Evolutionary conservation across 352 stramenopile species (phyloP), one percentile per base, ranked within the genome.

Genomic region (Globisporangium mamillatum): DNA sequence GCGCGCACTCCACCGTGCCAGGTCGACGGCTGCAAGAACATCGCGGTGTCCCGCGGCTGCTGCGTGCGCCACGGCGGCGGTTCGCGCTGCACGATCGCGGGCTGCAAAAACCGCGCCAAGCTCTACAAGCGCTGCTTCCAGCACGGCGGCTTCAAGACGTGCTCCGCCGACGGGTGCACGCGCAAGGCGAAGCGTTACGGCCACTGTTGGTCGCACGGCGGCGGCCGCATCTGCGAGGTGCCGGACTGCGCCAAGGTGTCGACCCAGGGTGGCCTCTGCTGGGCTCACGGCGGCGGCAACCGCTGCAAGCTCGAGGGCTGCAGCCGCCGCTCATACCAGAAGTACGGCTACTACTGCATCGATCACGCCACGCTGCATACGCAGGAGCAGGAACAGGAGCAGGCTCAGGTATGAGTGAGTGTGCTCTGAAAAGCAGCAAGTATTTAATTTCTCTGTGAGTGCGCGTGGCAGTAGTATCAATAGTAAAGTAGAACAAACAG

Each of bases 171-270:
- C 2, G 77, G 81, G 52, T 94, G 86, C 76, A 78, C 68, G 63
- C 80, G 79, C 68, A 90, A 91, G 59, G 84, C 86, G 70, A 92
- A 92, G 71, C 84, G 84, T n/a, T 91, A 91, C 69, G 86, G 86
- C 60, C 83, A 89, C 71, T 94, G 86, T 75, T 92, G 84, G 79
- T 90, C 86, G 24, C 86, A 94, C 62, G 62, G 53, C 58, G 87
- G 87, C 60, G 87, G 84, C 48, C 78, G 78, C 63, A 89, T 91
- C 67, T 94, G 87, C 66, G 80, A 80, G 46, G 56, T 75, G 22
- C 74, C 77, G 5, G 75, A 72, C 12, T 94, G 86, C 71, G 64
- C 71, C 67, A 92, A 92, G 61, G 83, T 90, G 24, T 83, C 84
- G 22, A 83, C 82, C 0, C 82, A 90, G 25, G 80, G 84, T 41